A percentile compares a stretch with the other conserved stretches of the same genome.
Conservation (phyloP, 306 rosid genomes). For the Medicago ruthenica region DNA sequence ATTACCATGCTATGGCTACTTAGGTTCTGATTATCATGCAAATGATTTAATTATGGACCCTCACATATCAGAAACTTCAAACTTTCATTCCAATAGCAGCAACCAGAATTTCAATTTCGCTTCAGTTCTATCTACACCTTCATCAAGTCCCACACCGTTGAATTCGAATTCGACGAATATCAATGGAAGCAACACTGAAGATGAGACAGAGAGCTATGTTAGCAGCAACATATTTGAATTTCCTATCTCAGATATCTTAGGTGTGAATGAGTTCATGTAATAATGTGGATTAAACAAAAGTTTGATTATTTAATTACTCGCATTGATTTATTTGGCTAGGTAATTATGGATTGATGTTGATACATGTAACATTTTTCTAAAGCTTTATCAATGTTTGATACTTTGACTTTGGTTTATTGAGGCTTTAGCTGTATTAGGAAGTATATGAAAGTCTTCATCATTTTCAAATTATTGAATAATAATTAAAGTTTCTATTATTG, state of each 20-base stretch:
- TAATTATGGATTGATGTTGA: conserved; percentile 42
- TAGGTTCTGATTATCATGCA: conserved; percentile 38
- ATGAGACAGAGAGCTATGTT: conserved; percentile 80
- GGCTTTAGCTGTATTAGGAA: conserved; percentile 31
- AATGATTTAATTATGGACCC: conserved; percentile 24
- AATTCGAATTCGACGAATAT: conserved; percentile 66
- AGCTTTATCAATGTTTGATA: conserved; percentile 36
- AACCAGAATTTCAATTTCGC: conserved; percentile 57
- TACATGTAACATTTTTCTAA: conserved; percentile 48
- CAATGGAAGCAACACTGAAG: conserved; percentile 55
- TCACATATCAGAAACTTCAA: conserved; percentile 47
- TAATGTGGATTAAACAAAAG: conserved; percentile 29
- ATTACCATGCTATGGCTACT: conserved; percentile 43
- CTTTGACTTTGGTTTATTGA: conserved; percentile 35
- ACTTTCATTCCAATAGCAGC: conserved; percentile 49
- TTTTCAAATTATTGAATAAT: conserved; percentile 29
- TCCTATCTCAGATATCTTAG: conserved; percentile 56
- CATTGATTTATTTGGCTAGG: conserved; percentile 32
- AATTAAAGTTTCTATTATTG: conserved; percentile 49
- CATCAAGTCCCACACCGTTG: conserved; percentile 67
- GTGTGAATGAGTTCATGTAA: conserved; percentile 58
- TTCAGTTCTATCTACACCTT: conserved; percentile 75
- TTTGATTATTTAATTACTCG: conserved; percentile 16
- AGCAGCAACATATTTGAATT: conserved; percentile 68
- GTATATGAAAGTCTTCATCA: conserved; percentile 37